Evolutionary conservation across 345 rosid species (phyloP), one percentile per base, ranked within the genome.

Genomic region (Odontarrhena argentea): DNA sequence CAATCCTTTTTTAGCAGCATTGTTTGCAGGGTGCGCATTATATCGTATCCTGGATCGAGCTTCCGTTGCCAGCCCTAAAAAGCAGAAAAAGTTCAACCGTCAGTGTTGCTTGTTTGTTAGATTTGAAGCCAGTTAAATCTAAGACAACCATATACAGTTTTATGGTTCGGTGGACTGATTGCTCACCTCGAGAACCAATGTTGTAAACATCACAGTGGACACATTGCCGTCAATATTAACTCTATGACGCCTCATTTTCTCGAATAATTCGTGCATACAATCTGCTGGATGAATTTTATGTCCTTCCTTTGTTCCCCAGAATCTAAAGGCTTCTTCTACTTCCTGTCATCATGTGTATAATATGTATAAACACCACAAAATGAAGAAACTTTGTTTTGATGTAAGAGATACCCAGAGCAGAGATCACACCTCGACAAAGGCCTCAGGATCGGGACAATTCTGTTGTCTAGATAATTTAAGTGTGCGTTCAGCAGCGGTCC

Each of bases 221-320:
- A 89, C 93, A 72, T 89, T 95, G 60, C 97, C 97, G 47, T 95
- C 99, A 28, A 95, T 43, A 37, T 91, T 95, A 59, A 95, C 97
- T 74, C 63, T 82, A 58, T 95, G 94, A 24, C 77, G 91, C 52
- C 97, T 80, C 75, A 89, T 93, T 82, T 91, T 91, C 84, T 95
- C 97, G 22, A 95, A 96, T 70, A 95, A 55, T 65, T 95, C 84
- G 64, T 95, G 86, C 93, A 95, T 95, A 84, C 97, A 91, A 63
- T 91, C 99, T 3, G 97, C 93, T 5, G 99, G 99, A 80, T 88
- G 99, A 37, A 95, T 63, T 63, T 65, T 41, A 63, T 91, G 85
- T 69, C 99, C 99, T 70, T 87, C 96, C 7, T 83, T 56, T 42
- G 99, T 88, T 53, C 97, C 97, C 99, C 99, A 95, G 71, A 89